Evolutionary conservation across 2,329 filamentous ascomycete species (phyloP).

Genomic region (Talaromyces verruculosus): DNA sequence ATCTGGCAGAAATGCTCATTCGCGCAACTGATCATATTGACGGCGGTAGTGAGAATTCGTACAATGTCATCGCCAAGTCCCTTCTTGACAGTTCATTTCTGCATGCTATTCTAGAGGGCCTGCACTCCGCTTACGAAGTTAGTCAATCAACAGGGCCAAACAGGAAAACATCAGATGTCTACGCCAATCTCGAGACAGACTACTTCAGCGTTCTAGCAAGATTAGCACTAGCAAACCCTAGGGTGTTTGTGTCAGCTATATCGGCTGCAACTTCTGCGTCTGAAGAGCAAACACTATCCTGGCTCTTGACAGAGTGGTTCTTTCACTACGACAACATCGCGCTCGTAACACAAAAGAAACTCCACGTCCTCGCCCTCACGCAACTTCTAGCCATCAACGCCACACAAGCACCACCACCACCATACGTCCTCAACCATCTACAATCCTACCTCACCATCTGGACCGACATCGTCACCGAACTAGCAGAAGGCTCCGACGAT

Average conservation of each 20-base stretch:
- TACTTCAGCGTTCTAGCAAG: conserved; percentile 82
- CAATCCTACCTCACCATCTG: conserved; percentile 50
- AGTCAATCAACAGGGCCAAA: conserved; percentile 82
- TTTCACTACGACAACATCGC: conserved; percentile 50
- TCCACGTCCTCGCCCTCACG: conserved; percentile 48
- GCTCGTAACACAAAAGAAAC: conserved; percentile 48
- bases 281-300: conserved; percentile 38
- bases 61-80: conserved; percentile 64
- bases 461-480: conserved; percentile 48
- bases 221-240: conserved; percentile 70
- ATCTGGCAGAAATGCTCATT: conserved; percentile 64
- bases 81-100: conserved; percentile 65
- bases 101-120: conserved; percentile 61
- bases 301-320: conserved; percentile 52
- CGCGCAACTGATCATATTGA: conserved; percentile 63
- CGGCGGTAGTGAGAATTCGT: conserved; percentile 55
- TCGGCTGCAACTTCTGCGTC: conserved; percentile 32
- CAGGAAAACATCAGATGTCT: conserved; percentile 66
- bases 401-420: conserved; percentile 39
- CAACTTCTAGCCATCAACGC: conserved; percentile 44
- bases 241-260: conserved; percentile 61
- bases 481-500: conserved; percentile 45
- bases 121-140: conserved; percentile 68
- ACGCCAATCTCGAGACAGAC: conserved; percentile 75
- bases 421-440: conserved; percentile 44